Conservation (phyloP, 306 rosid species). For the Malus fusca region DNA sequence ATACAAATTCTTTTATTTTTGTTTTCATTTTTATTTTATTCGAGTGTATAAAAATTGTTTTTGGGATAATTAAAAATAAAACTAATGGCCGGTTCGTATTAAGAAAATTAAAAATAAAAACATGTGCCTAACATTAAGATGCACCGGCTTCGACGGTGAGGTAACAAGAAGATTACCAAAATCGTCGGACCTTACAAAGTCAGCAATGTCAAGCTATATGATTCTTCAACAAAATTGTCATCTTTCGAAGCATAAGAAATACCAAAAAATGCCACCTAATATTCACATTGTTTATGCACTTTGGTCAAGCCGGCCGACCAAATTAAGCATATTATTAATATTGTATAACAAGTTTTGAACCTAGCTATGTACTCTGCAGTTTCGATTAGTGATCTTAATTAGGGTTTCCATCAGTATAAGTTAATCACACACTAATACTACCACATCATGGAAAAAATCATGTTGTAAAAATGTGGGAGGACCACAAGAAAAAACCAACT, state of each 20-base stretch:
- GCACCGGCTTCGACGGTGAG: conserved; percentile 25
- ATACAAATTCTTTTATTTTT: background rate
- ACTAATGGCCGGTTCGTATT: background rate
- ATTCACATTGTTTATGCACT: conserved; percentile 20
- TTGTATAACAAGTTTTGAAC: background rate
- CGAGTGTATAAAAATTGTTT: background rate
- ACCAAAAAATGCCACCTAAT: conserved; percentile 32
- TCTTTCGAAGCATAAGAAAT: conserved; percentile 7
- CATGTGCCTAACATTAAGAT: conserved; percentile 12
- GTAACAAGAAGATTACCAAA: conserved; percentile 15
- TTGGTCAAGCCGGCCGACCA: conserved; percentile 42
- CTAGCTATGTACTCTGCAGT: background rate
- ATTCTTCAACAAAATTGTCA: conserved; percentile 13
- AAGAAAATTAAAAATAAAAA: background rate
- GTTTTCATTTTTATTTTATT: background rate
- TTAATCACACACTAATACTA: background rate
- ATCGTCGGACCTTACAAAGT: conserved; percentile 46
- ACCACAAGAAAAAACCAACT: background rate
- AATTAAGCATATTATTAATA: background rate
- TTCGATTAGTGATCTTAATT: background rate
- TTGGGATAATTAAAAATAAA: background rate
- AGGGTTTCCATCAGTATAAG: background rate
- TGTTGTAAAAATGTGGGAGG: background rate
- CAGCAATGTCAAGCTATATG: conserved; percentile 2
- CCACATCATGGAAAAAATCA: background rate